These are phyloP conservation scores for Eucalyptus victrix DNA, from an alignment of 345 rosid species.

Conservation along the genomic window DNA sequence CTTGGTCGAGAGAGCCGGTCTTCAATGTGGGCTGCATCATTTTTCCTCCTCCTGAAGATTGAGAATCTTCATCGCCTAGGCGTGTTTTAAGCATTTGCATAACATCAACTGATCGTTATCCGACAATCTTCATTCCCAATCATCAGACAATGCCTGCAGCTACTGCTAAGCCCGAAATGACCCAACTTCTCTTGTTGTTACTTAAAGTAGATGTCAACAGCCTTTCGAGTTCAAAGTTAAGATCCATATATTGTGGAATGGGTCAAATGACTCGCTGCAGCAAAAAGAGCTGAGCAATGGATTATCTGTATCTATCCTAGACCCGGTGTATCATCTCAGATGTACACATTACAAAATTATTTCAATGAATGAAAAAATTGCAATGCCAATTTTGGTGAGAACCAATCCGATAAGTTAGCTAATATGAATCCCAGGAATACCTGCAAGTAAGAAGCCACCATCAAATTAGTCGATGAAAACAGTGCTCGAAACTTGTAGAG, in stretches of 20 bases:
- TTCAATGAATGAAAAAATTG: background rate
- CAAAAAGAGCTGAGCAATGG: background rate
- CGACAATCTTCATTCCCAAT: background rate
- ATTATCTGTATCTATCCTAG: background rate
- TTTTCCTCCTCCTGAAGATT: background rate
- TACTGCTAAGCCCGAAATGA: background rate
- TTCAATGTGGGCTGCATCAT: too few relatives aligned
- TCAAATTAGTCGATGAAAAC: background rate
- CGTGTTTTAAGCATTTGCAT: background rate
- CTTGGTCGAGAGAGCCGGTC: too few relatives aligned
- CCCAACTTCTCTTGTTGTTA: background rate
- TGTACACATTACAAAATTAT: background rate
- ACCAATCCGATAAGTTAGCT: slow-evolving; percentile 16
- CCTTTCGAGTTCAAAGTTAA: background rate
- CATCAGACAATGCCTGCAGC: background rate
- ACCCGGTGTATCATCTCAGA: background rate
- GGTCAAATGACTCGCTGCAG: background rate
- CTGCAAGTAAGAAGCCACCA: background rate
- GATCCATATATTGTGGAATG: background rate
- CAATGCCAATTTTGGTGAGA: background rate
- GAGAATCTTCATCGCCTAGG: background rate
- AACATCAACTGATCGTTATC: background rate
- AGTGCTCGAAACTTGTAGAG: background rate
- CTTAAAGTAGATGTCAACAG: background rate
- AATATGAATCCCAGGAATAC: slow-evolving; percentile 22